A percentile compares a stretch with the other conserved stretches of the same genome.
Evolutionary conservation across 108 stramenopile genomes (phyloP).

Genomic region (Licmophora abbreviata): DNA sequence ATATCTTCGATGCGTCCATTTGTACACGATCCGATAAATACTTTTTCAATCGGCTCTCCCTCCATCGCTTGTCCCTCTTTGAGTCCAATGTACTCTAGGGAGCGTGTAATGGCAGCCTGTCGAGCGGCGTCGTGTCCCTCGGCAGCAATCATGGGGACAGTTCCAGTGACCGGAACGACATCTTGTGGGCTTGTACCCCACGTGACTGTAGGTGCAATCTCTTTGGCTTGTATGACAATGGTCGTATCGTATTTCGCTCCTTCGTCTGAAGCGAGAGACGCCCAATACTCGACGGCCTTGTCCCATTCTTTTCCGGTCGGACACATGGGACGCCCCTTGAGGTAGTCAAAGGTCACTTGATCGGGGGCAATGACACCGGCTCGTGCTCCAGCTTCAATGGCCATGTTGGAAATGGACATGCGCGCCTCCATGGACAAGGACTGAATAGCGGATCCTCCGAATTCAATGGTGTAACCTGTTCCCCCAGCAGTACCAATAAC

Average conservation of each 20-base stretch:
- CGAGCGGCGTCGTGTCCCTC: constrained; percentile 50
- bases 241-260: constrained; percentile 82
- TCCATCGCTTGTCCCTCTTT: constrained; percentile 73
- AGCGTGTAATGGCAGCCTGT: constrained; percentile 72
- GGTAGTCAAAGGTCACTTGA: constrained; percentile 82
- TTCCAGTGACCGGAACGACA: constrained; percentile 76
- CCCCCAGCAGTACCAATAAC: constrained; percentile 94
- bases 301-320: constrained; percentile 88
- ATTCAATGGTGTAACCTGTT: constrained; percentile 93
- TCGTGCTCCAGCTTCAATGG: constrained; percentile 91
- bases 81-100: constrained; percentile 88
- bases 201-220: constrained; percentile 91
- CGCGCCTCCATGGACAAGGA: constrained; percentile 83
- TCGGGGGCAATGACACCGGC: constrained; percentile 93
- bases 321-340: constrained; percentile 90
- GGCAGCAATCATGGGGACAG: constrained; percentile 66
- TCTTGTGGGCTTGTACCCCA: constrained; percentile 94
- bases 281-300: constrained; percentile 83
- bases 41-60: constrained; percentile 78
- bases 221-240: constrained; percentile 74
- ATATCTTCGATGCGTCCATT: constrained; percentile 95
- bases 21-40: constrained; percentile 92
- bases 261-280: constrained; percentile 62
- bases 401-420: constrained; percentile 94
- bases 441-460: constrained; percentile 80